Evolutionary conservation across 148 eudicot species (phyloP), one percentile per base, ranked within the genome.

Genomic region (Heliamphora exappendiculata): DNA sequence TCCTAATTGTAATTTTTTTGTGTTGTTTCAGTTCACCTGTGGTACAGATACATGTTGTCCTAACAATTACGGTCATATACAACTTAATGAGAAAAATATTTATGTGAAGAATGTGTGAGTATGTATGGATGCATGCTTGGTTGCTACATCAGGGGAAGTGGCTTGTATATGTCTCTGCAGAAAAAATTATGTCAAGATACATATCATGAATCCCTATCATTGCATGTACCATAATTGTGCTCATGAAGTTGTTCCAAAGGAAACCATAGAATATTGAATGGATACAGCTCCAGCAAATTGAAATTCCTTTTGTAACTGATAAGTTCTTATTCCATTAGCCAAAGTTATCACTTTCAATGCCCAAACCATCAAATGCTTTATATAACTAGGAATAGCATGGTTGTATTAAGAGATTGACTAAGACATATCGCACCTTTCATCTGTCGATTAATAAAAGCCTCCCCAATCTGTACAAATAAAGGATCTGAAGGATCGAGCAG

Each of bases 401-500:
- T 41, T 57, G 33, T 37, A 39, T 67, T n/a, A 22, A 41, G 67
- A n/a, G 36, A 33, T 20, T 5, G 42, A 60, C 31, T 62, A 45
- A 45, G 11, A 71, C 9, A 64, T 31, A 28, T 41, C 59, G 28
- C 72, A 89, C 99, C 99, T 89, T 89, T 82, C 4, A 91, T 92
- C 77, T 95, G 99, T 60, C 81, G 67, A 80, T 85, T 86, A 28
- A 95, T 89, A 79, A 92, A 95, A 75, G 97, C 97, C 85, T 91
- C 90, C 47, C 99, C 99, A 79, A 95, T 88, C 78, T 86, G 57
- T 55, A 93, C 76, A 78, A 95, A 95, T 53, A 95, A 89, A 75
- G 99, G 90, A 86, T 95, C 99, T 74, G 97, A 91, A 81, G 99
- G 99, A 86, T 91, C 94, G 51, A 95, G 91, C 80, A 95, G 96